Evolutionary conservation across 2,329 filamentous ascomycete species (phyloP), one percentile per base, ranked within the genome.

Genomic region (Calonectria multiphialidica): DNA sequence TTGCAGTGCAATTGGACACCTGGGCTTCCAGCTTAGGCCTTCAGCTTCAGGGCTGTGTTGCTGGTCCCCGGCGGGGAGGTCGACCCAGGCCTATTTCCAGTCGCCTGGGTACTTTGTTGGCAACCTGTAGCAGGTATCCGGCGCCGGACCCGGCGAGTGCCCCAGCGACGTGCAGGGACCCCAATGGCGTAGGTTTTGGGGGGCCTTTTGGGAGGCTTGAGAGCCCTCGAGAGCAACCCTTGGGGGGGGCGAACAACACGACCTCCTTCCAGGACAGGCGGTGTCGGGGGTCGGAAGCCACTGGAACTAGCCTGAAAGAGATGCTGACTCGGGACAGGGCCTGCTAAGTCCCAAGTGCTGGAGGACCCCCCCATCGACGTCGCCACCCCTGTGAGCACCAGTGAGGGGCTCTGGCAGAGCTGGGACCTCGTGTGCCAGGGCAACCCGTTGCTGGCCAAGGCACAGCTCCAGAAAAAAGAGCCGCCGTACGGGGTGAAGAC

Each of bases 281-380:
- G 76, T 78, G 76, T 79, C 72, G 72, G 73, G 66, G 71, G 64
- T 57, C 37, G 57, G 72, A 73, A 72, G 70, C 71, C 66, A 74
- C 69, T 76, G 73, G 35, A 66, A 75, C 71, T 78, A 77, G 75
- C 78, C 75, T 68, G 74, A 76, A 79, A 35, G 72, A 74, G 74
- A 74, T 53, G 65, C 74, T 78, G 75, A 74, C 74, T 77, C 72
- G 69, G 61, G 42, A 57, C 72, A 72, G 75, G 73, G 74, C 68
- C 63, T 73, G 71, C 70, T 73, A 66, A 72, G 68, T 47, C 71
- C 33, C 49, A 47, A 72, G 72, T 72, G 69, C 69, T 78, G 66
- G 70, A 72, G 66, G 69, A 62, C 68, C 66, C 70, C 68, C 66
- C 70, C 74, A 73, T 76, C 75, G 66, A 72, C 69, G 59, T 77